Base-by-base conservation (phyloP, 139 green algal species). In the Chlamydomonas eustigma region DNA sequence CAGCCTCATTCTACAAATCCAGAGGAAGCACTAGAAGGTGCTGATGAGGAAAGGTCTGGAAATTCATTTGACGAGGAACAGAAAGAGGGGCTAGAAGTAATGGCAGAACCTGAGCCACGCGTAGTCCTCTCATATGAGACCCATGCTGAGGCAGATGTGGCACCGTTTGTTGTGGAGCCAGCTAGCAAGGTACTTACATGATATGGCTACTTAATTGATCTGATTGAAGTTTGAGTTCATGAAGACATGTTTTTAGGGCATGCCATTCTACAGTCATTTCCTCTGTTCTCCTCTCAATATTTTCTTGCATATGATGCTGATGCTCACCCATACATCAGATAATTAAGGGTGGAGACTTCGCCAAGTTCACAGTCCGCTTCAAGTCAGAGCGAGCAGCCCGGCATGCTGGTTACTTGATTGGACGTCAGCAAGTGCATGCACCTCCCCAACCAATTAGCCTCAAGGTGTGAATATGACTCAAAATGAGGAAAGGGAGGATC, bases 311-410 rank as follows among this genome's bases (percentile, higher is more conserved):
- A n/a, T n/a, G n/a, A n/a, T n/a, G n/a, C n/a, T n/a, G n/a, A n/a
- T n/a, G n/a, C n/a, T n/a, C n/a, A n/a, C 44, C 12, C 44, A 18
- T 58, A 18, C 18, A 28, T 28, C 44, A 58, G 73, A 44, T 84
- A 5, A 77, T 83, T 73, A 71, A 64, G 35, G 78, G 78, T 66
- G 66, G 66, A 50, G 66, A 39, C 39, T 64, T 30, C 4, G 73
- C 73, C 4, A 70, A 71, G 51, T 84, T 78, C 39, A 75, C 51
- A 34, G 81, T 83, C 4, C 67, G 36, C 32, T 86, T 86, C 71
- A 64, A 8, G 37, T 74, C 74, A 1, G 12, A 70, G 4, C 35
- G 58, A 3, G 0, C 77, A n/a, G 58, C 64, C 12, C 25, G 32
- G 28, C 75, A 84, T 50, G 25, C 1, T 1, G 83, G 69, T 6